phyloP scores from a whole-genome alignment of 306 rosid genomes.

The Rubus idaeus region DNA sequence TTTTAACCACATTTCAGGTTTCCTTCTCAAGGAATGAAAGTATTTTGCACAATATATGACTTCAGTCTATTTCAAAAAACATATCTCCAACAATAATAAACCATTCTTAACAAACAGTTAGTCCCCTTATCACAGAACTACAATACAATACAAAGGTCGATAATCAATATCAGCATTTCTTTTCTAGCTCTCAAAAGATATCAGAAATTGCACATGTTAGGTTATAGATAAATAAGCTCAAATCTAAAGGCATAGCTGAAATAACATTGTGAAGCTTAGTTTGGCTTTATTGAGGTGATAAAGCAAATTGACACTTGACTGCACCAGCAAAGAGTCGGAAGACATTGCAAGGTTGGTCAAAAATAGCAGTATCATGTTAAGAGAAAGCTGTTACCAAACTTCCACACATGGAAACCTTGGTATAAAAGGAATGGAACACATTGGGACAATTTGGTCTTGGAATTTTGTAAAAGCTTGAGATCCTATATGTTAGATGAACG shows the following conservation, averaged over 20 bases:
- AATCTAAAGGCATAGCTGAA: background rate
- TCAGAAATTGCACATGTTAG: background rate
- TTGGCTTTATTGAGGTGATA: background rate
- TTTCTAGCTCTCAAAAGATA: background rate
- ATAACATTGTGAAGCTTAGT: background rate
- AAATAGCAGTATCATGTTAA: background rate
- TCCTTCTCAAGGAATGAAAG: background rate
- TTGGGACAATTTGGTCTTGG: background rate
- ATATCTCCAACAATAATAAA: background rate
- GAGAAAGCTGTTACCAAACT: background rate
- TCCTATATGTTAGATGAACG: background rate
- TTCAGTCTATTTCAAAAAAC: background rate
- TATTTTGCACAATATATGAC: background rate
- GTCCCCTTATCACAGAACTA: background rate
- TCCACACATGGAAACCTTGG: background rate
- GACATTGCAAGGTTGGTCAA: conserved; percentile 1
- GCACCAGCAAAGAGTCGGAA: background rate
- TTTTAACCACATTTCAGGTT: background rate
- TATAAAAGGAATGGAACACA: background rate
- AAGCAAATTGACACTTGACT: background rate
- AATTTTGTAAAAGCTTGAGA: background rate
- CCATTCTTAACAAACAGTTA: background rate
- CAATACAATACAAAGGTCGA: background rate
- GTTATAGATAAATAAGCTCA: background rate
- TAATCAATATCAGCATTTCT: background rate